A percentile compares a stretch with the other conserved stretches of the same genome.
These are phyloP conservation scores for Blastobotrys capitulatus DNA, from an alignment of 1,139 yeast species.

Conservation along the genomic window DNA sequence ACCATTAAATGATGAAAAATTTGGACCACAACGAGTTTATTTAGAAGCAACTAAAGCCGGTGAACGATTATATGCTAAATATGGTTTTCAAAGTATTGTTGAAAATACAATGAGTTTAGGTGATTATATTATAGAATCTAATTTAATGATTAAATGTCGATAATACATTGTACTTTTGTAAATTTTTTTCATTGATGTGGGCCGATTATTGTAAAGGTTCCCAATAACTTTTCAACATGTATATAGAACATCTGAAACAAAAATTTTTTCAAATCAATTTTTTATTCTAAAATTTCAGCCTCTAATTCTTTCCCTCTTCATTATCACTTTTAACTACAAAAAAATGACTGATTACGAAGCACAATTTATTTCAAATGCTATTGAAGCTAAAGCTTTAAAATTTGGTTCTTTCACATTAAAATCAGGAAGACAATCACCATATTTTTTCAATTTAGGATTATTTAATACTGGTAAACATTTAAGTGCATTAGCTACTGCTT, in stretches of 20 bases:
- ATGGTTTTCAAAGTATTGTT: background rate
- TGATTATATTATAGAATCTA: background rate
- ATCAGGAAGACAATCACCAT: slow-evolving; percentile 92
- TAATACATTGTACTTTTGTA: no score
- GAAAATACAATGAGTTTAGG: background rate
- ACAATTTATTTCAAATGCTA: slow-evolving; percentile 71
- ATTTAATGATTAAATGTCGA: background rate
- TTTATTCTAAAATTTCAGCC: background rate
- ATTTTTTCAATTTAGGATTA: slow-evolving; percentile 89
- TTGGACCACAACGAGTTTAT: slow-evolving; percentile 9
- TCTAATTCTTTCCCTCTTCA: background rate
- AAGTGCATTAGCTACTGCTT: slow-evolving; percentile 75
- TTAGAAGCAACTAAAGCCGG: slow-evolving; percentile 10
- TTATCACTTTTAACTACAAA: no score
- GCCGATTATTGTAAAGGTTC: no score
- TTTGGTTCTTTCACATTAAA: slow-evolving; percentile 88
- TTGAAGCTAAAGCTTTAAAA: slow-evolving; percentile 72
- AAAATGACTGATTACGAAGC: slow-evolving; percentile 24
- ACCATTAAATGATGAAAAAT: background rate
- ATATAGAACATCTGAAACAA: background rate
- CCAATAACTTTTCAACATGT: background rate
- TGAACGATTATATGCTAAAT: background rate
- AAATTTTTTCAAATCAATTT: background rate
- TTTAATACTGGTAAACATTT: slow-evolving; percentile 77
- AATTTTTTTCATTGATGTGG: background rate